These are phyloP conservation scores for Acacia crassicarpa DNA, from an alignment of 306 rosid species.

Conservation along the genomic window DNA sequence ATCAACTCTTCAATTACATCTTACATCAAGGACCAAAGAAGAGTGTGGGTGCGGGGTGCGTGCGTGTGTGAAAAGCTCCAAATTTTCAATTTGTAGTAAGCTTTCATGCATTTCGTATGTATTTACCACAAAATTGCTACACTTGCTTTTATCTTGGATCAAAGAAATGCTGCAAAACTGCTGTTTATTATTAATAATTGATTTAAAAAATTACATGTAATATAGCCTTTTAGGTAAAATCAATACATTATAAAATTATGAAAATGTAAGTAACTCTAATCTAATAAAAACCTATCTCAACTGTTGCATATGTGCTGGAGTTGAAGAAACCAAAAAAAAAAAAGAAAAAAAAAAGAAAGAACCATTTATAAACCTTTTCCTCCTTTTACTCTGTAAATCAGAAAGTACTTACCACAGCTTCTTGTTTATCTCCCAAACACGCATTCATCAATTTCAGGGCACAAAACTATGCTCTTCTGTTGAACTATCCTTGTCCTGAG, in stretches of 20 bases:
- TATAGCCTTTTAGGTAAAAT: slow-evolving; percentile 28
- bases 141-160: neutral
- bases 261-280: slow-evolving; percentile 47
- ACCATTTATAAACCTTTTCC: slow-evolving; percentile 3
- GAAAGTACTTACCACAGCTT: slow-evolving; percentile 4
- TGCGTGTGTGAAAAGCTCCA: neutral
- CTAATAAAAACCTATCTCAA: slow-evolving; percentile 45
- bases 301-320: slow-evolving; percentile 34
- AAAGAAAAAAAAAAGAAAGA: too few species aligned
- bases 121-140: neutral
- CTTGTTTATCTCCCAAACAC: slow-evolving; percentile 18
- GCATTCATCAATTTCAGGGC: slow-evolving; percentile 28
- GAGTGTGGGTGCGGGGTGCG: too few species aligned
- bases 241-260: slow-evolving; percentile 41
- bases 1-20: too few species aligned
- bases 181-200: slow-evolving; percentile 41
- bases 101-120: neutral
- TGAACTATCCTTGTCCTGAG: slow-evolving; percentile 39
- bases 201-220: slow-evolving; percentile 45
- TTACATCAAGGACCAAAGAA: too few species aligned
- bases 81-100: neutral
- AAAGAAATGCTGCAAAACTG: slow-evolving; percentile 34
- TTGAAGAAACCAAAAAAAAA: slow-evolving; percentile 6
- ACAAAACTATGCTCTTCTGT: slow-evolving; percentile 18
- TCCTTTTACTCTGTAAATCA: slow-evolving; percentile 19